These are phyloP conservation scores for Linnemannia zychae DNA, from an alignment of 192 early-diverging fungal genomes.

Conservation along the genomic window DNA sequence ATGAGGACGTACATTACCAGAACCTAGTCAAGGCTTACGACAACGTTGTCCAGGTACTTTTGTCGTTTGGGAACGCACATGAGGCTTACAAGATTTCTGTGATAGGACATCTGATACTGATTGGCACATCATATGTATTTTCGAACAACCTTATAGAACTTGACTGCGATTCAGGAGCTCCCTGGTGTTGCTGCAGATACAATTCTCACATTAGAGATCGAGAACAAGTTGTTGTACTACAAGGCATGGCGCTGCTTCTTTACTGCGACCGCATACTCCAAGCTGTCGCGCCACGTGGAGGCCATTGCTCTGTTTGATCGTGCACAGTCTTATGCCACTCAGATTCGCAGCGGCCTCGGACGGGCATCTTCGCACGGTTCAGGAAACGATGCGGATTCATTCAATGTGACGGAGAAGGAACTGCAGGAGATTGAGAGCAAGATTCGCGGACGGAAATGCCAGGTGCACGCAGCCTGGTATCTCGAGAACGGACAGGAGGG, in stretches of 20 bases:
- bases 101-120: not conserved
- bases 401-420: constrained; percentile 58
- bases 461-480: constrained; percentile 68
- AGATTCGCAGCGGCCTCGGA: constrained; percentile 42
- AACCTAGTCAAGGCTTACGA: constrained; percentile 78
- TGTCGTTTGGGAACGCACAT: not conserved
- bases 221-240: constrained; percentile 62
- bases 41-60: constrained; percentile 68
- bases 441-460: constrained; percentile 66
- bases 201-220: constrained; percentile 61
- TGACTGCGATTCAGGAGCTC: constrained; percentile 71
- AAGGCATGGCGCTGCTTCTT: constrained; percentile 72
- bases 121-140: not conserved
- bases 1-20: constrained; percentile 66
- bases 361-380: not conserved
- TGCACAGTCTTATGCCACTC: constrained; percentile 63
- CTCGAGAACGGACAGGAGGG: constrained; percentile 54
- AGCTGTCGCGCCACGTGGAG: constrained; percentile 60
- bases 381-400: constrained; percentile 53
- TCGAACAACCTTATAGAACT: constrained; percentile 45
- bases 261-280: constrained; percentile 67
- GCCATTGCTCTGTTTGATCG: constrained; percentile 74
- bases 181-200: constrained; percentile 60
- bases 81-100: not conserved
- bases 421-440: constrained; percentile 57